Conservation (phyloP, 2,329 filamentous ascomycete species). For the Arthrobotrys iridis region DNA sequence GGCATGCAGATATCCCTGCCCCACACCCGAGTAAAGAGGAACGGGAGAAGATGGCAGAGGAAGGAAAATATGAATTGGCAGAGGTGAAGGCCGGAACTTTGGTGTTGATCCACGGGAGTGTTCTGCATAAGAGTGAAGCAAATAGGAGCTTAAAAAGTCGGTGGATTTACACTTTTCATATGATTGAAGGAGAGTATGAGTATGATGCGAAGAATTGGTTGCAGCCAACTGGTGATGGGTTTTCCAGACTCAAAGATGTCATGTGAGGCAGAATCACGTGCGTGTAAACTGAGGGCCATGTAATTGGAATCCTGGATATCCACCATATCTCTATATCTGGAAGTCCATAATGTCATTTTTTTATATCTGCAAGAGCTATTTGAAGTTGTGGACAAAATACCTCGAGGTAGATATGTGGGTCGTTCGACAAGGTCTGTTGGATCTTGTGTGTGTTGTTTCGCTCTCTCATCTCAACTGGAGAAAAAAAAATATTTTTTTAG, state of each 20-base stretch:
- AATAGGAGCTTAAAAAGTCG: constrained; percentile 77
- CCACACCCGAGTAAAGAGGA: constrained; percentile 58
- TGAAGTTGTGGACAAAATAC: neutral
- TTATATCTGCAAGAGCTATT: neutral
- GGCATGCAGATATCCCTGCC: constrained; percentile 5
- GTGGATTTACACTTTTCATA: constrained; percentile 91
- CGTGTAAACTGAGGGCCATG: neutral
- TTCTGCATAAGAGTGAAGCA: constrained; percentile 94
- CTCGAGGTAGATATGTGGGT: neutral
- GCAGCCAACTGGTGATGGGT: constrained; percentile 81
- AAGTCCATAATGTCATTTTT: neutral
- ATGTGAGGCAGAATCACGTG: constrained; percentile 7
- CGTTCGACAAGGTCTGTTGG: neutral
- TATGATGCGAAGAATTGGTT: constrained; percentile 95
- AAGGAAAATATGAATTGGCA: constrained; percentile 74
- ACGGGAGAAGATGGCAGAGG: constrained; percentile 60
- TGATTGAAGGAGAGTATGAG: constrained; percentile 80
- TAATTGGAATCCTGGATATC: neutral
- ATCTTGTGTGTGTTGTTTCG: constrained; percentile 32
- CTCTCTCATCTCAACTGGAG: neutral
- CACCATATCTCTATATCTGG: neutral
- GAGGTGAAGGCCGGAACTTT: constrained; percentile 91
- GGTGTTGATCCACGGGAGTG: constrained; percentile 93
- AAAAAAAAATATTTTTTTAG: constrained; percentile 44
- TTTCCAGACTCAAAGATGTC: constrained; percentile 72